Conservation (phyloP, 768 basidiomycete species). For the Chiua virens region DNA sequence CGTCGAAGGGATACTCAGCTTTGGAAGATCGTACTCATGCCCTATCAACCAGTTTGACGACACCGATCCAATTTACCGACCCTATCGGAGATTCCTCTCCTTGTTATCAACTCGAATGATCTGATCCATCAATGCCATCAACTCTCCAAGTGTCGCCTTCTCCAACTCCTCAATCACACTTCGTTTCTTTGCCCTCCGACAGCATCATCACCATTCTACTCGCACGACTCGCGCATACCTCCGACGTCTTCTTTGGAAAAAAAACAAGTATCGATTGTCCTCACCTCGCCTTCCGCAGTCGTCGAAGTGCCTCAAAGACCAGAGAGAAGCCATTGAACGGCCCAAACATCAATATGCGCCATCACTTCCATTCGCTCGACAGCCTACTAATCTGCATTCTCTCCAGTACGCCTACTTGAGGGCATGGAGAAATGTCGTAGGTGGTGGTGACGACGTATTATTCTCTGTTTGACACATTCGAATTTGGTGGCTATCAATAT, state of each 20-base stretch:
- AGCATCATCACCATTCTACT: not conserved
- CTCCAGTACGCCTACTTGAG: constrained; percentile 17
- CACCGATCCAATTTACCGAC: no score
- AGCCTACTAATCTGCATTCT: constrained; percentile 12
- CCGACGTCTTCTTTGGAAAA: not conserved
- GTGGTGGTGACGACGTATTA: constrained; percentile 3
- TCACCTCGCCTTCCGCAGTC: not conserved
- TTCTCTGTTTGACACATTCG: not conserved
- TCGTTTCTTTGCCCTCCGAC: no score
- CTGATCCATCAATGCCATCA: no score
- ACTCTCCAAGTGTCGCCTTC: no score
- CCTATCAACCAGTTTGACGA: no score
- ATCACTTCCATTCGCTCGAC: not conserved
- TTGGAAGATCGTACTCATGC: not conserved
- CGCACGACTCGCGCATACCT: constrained; percentile 1
- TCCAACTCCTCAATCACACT: no score
- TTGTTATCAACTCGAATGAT: no score
- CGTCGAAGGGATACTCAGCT: not conserved
- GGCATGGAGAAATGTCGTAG: constrained; percentile 12
- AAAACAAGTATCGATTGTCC: not conserved
- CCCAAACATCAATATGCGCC: not conserved
- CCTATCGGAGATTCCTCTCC: no score
- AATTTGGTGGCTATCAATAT: not conserved
- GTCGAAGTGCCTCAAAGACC: not conserved
- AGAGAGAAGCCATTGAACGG: not conserved